Base-by-base conservation (phyloP, 176 grass and related monocot genomes). In the Tuctoria greenei region DNA sequence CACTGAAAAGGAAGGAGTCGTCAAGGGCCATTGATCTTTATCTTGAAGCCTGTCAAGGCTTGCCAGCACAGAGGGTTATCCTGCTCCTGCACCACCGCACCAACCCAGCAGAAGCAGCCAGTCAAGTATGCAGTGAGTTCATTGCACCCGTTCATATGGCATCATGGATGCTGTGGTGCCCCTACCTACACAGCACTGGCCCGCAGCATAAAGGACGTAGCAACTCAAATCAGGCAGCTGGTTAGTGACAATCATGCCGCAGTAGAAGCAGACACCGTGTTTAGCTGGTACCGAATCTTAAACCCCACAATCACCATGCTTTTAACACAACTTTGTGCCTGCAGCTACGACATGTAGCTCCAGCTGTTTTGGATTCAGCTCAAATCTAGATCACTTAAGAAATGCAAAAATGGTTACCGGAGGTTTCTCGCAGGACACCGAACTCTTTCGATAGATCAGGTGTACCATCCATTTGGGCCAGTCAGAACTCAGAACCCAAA, bases 201-300 rank as follows among this genome's bases (percentile, higher is more conserved):
- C 42, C 23, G 55, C 40, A 41, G 62, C 75, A 76, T 41, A 64
- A 83, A 69, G 40, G 51, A 76, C 52, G 34, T 61, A 76, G 36
- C 57, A 78, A 84, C 24, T 71, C 51, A 66, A 73, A 61, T 56
- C 52, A 55, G 54, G 27, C 15, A 52, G 56, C 25, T 58, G 3
- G 26, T 60, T 73, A 54, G 68, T n/a, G 61, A 51, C 41, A 18
- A 54, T 67, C 68, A 36, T 43, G 20, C 18, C 73, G 28, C 74
- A 73, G 43, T 57, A 39, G 67, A 63, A 49, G 35, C 38, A 51
- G 73, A 87, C 25, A 45, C 56, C n/a, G 58, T 6, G 36, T 73
- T 74, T 69, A 83, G 69, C 61, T 79, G 80, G 69, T 55, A 86
- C 55, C 24, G 45, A 74, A 69, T 52, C 65, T 24, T 64, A 64